Evolutionary conservation across 805 yeast species (phyloP).

Genomic region (Tetrapisispora arboricola): DNA sequence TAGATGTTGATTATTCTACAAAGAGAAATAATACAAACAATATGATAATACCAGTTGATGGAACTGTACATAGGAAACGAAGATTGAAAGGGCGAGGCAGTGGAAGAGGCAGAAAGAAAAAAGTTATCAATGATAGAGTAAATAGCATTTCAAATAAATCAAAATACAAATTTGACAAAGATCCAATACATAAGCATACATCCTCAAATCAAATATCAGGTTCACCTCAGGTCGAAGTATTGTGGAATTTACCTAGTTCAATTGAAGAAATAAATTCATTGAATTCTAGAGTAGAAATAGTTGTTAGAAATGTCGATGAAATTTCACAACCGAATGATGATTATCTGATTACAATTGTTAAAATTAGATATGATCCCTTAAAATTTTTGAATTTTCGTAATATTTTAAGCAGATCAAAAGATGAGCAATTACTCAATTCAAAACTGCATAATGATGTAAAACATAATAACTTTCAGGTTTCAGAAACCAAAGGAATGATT

Average conservation of each 20-base stretch:
- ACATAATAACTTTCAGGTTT: constrained; percentile 28
- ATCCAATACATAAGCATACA: not conserved
- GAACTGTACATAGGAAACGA: not conserved
- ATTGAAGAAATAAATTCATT: constrained; percentile 13
- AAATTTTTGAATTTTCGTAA: constrained; percentile 17
- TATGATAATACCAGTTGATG: not conserved
- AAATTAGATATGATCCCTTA: constrained; percentile 20
- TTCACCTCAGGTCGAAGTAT: not conserved
- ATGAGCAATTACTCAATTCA: constrained; percentile 1
- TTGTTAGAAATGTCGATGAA: constrained; percentile 5
- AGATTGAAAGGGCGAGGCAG: not conserved
- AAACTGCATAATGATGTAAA: not conserved
- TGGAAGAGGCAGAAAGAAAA: not conserved
- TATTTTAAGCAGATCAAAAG: constrained; percentile 6
- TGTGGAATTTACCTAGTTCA: not conserved
- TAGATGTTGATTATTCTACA: constrained; percentile 1
- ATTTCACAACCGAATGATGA: constrained; percentile 2
- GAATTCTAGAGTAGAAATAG: constrained; percentile 20
- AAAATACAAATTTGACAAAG: not conserved
- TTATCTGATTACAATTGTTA: constrained; percentile 10
- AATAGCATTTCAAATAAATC: no score
- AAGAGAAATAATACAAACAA: not conserved
- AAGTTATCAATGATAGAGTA: no score
- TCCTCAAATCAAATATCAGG: not conserved
- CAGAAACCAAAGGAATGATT: constrained; percentile 29